Evolutionary conservation across 495 filamentous ascomycete genomes (phyloP), one percentile per base, ranked within the genome.

Genomic region (Penicillium atrosanguineum): DNA sequence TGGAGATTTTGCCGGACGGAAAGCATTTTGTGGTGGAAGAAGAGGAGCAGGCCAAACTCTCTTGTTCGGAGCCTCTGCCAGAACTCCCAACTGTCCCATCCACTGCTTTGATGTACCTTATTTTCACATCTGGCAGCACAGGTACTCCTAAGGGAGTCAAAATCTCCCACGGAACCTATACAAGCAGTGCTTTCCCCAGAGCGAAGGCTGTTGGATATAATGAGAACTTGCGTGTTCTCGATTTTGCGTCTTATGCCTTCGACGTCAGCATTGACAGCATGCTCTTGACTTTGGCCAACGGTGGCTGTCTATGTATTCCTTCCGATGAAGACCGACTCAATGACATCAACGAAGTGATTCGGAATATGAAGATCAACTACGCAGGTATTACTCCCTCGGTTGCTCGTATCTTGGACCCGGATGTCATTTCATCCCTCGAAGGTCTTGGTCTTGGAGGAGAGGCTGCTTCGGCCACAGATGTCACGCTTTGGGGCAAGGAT

Each of bases 71-170:
- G 9, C 25, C 44, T 1, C 39, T 56, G 14, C 38, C 56, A 1
- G 25, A 48, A 3, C 36, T 72, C 15, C 57, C 66, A 0, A 11
- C 53, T 7, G 69, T 74, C 7, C 65, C 71, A 1, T 34, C 67
- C 14, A 61, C 57, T 8, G 51, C 70, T 7, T 55, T 70, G 6
- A 69, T 72, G 61, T 79, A 72, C 52, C 57, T 74, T 15, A 74
- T 82, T 19, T 82, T 79, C 56, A 82, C 79, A 6, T 79, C 75
- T 19, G 79, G 79, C 7, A 76, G 71, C n/a, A 82, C 79, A 1
- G 78, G 78, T 5, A 77, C 68, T n/a, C 79, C 79, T 0, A 82
- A 82, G 57, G 82, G 80, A 21, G 77, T 83, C 25, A 71, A 75
- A 7, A 69, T 84, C 4, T 67, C 68, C 4, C 82, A 86, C 52